phyloP scores from a whole-genome alignment of 192 early-diverging fungal species.

The Umbelopsis isabellina region DNA sequence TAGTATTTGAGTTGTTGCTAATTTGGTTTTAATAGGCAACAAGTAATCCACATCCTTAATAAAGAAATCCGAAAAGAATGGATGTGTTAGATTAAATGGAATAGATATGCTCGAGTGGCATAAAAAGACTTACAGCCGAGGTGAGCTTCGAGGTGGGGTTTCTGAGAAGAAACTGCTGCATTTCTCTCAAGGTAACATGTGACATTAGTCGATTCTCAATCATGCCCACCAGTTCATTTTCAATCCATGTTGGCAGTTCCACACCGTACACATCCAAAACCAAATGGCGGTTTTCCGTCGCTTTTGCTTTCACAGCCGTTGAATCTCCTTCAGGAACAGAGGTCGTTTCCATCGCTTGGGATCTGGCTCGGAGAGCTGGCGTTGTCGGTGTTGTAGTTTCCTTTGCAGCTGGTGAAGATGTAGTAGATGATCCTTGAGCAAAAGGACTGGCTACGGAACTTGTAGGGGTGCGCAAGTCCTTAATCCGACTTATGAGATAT shows the following conservation, averaged over 20 bases:
- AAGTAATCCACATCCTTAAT: conserved; percentile 76
- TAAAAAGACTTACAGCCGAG: conserved; percentile 47
- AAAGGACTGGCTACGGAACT: neutral
- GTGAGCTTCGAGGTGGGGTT: conserved; percentile 68
- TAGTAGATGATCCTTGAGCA: neutral
- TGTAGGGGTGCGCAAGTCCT: conserved; percentile 4
- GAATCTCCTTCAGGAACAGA: neutral
- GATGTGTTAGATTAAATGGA: neutral
- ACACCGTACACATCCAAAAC: conserved; percentile 75
- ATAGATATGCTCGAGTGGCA: neutral
- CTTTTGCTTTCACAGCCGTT: neutral
- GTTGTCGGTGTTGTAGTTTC: neutral
- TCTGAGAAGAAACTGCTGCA: conserved; percentile 65
- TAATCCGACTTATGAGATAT: neutral
- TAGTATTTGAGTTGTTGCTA: conserved; percentile 46
- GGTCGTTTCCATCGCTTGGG: neutral
- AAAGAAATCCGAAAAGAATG: neutral
- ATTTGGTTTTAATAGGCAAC: conserved; percentile 53
- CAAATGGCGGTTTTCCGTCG: conserved; percentile 49
- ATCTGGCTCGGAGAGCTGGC: neutral
- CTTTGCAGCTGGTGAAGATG: neutral
- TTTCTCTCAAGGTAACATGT: conserved; percentile 61
- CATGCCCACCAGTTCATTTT: conserved; percentile 59
- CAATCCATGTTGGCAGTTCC: conserved; percentile 47
- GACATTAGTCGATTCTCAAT: conserved; percentile 66